Percentiles rank a stretch among this genome's conserved stretches.
These are phyloP conservation scores for Coniochaeta prunicola DNA, from an alignment of 2,329 filamentous ascomycete species.

Conservation along the genomic window DNA sequence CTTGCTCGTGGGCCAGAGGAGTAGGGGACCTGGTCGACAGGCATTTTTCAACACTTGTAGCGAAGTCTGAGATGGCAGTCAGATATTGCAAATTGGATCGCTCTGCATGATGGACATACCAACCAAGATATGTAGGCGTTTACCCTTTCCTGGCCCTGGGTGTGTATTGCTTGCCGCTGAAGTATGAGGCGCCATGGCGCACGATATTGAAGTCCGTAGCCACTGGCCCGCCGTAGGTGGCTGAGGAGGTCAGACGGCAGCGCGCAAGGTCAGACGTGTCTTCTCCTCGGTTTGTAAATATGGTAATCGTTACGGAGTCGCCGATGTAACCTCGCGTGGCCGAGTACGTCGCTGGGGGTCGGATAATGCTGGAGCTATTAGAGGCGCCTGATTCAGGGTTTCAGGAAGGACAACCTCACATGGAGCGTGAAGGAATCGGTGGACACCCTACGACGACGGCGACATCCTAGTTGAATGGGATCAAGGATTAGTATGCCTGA, in stretches of 20 bases:
- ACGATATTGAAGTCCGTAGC: background rate
- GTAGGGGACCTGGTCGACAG: conserved; percentile 18
- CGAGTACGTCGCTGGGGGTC: too few relatives aligned
- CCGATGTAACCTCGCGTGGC: too few relatives aligned
- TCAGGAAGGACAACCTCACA: background rate
- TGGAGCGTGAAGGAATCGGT: background rate
- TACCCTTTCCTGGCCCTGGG: background rate
- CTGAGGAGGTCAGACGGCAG: too few relatives aligned
- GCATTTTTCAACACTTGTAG: conserved; percentile 15
- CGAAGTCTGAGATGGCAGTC: conserved; percentile 6
- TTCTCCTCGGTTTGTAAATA: too few relatives aligned
- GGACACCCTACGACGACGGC: background rate
- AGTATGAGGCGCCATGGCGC: background rate
- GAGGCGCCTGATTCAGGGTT: background rate
- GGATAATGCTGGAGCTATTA: too few relatives aligned
- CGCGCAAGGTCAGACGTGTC: too few relatives aligned
- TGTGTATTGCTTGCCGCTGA: background rate
- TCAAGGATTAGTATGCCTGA: too few relatives aligned
- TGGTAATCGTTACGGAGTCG: too few relatives aligned
- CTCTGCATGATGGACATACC: background rate
- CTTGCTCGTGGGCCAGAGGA: conserved; percentile 18
- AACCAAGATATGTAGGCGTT: background rate
- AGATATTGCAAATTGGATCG: background rate
- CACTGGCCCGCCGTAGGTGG: background rate
- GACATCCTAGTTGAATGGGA: background rate